phyloP scores from a whole-genome alignment of 306 rosid species.

The Prosopis cineraria region DNA sequence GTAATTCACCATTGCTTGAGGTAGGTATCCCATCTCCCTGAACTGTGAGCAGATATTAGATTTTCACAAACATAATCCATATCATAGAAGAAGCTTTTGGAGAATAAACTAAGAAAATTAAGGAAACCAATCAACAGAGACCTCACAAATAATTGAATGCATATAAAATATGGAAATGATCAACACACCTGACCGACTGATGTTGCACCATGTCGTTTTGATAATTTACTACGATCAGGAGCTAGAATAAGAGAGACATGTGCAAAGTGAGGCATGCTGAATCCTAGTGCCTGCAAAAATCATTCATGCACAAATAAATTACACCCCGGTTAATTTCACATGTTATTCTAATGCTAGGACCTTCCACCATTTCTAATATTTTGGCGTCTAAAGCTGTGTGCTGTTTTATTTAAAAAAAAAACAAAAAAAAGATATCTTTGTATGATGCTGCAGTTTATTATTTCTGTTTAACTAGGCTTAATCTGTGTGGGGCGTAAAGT shows the following conservation, averaged over 20 bases:
- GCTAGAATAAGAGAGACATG: constrained; percentile 97
- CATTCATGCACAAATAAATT: constrained; percentile 16
- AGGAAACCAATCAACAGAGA: constrained; percentile 4
- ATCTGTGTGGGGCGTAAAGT: neutral
- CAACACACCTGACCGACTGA: constrained; percentile 85
- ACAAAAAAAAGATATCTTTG: too few species aligned
- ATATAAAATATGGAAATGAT: constrained; percentile 3
- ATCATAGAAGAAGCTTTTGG: neutral
- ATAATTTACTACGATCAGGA: constrained; percentile 94
- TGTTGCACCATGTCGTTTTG: constrained; percentile 98
- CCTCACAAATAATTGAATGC: constrained; percentile 6
- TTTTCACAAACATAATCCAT: too few species aligned
- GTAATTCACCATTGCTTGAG: constrained; percentile 93
- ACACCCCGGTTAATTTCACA: constrained; percentile 33
- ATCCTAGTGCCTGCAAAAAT: constrained; percentile 73
- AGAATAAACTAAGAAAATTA: constrained; percentile 13
- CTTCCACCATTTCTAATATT: neutral
- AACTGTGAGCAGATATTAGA: constrained; percentile 59
- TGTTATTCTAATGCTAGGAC: neutral
- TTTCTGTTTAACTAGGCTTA: neutral
- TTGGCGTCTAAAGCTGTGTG: neutral
- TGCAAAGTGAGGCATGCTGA: constrained; percentile 76
- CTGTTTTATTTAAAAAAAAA: too few species aligned
- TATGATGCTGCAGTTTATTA: neutral
- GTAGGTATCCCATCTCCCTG: constrained; percentile 97